Conservation (phyloP, 2,329 filamentous ascomycete species). For the Diatrype stigma region DNA sequence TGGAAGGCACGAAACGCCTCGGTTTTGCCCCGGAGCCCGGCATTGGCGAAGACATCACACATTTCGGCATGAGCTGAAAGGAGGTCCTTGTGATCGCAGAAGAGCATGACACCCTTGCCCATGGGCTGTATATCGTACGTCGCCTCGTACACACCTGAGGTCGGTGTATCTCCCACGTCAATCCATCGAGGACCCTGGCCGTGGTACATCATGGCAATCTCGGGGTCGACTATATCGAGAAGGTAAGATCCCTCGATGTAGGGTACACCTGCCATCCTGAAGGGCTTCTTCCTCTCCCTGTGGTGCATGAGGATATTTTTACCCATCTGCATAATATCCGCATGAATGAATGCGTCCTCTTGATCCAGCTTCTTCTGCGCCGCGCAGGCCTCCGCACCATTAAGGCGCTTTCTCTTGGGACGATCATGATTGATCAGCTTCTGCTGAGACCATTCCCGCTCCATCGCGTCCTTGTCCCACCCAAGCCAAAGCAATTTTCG, state of each 20-base stretch:
- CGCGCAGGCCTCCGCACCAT: background rate
- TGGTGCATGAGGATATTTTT: too few relatives aligned
- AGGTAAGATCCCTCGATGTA: slow-evolving; percentile 5
- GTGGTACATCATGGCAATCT: background rate
- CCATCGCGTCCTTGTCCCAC: too few relatives aligned
- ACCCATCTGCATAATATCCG: too few relatives aligned
- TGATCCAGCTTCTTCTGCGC: slow-evolving; percentile 1
- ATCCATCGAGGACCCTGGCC: background rate
- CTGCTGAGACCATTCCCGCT: too few relatives aligned
- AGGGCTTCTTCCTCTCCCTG: too few relatives aligned
- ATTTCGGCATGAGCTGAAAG: background rate
- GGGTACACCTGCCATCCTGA: slow-evolving; percentile 1
- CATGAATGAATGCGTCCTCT: background rate
- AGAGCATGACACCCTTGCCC: slow-evolving; percentile 2
- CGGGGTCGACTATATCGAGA: background rate
- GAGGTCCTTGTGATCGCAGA: background rate
- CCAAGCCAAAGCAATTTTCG: slow-evolving; percentile 7
- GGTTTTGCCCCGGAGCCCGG: background rate
- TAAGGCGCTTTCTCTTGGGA: slow-evolving; percentile 1
- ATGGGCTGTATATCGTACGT: slow-evolving; percentile 5
- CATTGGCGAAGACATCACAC: background rate
- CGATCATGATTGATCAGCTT: too few relatives aligned
- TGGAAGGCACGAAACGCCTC: background rate
- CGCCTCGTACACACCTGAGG: slow-evolving; percentile 2
- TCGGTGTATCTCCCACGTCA: slow-evolving; percentile 1